Evolutionary conservation across 306 rosid genomes (phyloP).

Genomic region (cucumber (Cucumis sativus)): Cucumber_9930_V3 NC_026656.2:22281501-22282000

Average conservation of each 20-base stretch:
- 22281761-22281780: neutral
- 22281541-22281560: neutral
- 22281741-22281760: neutral
- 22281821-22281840: neutral
- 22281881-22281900: too few species aligned
- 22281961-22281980: too few species aligned
- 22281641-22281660: conserved; percentile 80
- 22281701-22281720: conserved; percentile 39
- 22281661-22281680: conserved; percentile 53
- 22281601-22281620: conserved; percentile 87
- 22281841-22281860: too few species aligned
- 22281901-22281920: too few species aligned
- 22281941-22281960: too few species aligned
- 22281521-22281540: neutral
- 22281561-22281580: conserved; percentile 5
- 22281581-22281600: conserved; percentile 90
- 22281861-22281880: too few species aligned
- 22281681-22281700: conserved; percentile 57
- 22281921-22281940: too few species aligned
- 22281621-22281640: conserved; percentile 92
- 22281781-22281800: neutral
- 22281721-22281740: neutral
- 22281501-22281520: neutral
- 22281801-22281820: neutral
- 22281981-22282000: too few species aligned